Evolutionary conservation across 768 basidiomycete genomes (phyloP), one percentile per base, ranked within the genome.

Genomic region (Leccinum variicolor): DNA sequence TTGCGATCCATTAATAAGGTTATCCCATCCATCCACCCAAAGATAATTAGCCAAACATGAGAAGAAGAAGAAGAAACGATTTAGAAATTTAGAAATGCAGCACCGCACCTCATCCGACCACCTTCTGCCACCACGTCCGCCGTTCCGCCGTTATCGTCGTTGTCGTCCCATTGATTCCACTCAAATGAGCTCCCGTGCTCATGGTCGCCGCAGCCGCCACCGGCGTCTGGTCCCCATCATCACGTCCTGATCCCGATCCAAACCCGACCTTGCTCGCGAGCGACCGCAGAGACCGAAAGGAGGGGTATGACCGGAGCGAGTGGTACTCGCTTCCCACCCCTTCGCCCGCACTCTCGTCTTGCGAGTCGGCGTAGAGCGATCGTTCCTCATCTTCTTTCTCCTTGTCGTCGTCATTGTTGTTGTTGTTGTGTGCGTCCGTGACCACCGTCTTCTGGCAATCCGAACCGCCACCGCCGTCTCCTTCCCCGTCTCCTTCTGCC

Each of bases 61-160:
- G 17, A 57, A 51, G 43, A 58, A 34, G 43, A 45, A 28, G 31
- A 25, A 23, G 19, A 34, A 33, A 7, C 34, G 36, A 17, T 36
- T 31, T 17, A 36, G 17, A 17, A 17, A 17, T 41, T n/a, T 41
- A 41, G n/a, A 41, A 43, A 43, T 43, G 41, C 11, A 43, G 19
- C 19, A 43, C 19, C 41, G 10, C 5, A 43, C 41, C 41, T 43
- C 41, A 34, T 49, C 52, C 60, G 17, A 72, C 61, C 46, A 73
- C 70, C 51, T 72, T 71, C 49, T 65, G 67, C 70, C 70, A 71
- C 70, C 70, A 71, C 19, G 60, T 57, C n/a, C 68, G 64, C 25
- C 62, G 70, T 48, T 68, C 72, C 9, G 50, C 48, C 31, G 46
- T 41, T 15, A 3, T 19, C 10, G 34, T 17, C 17, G 41, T 41